A percentile compares a stretch with the other conserved stretches of the same genome.
phyloP scores from a whole-genome alignment of 75 land plant genomes.

The Ceratopteris richardii region DNA sequence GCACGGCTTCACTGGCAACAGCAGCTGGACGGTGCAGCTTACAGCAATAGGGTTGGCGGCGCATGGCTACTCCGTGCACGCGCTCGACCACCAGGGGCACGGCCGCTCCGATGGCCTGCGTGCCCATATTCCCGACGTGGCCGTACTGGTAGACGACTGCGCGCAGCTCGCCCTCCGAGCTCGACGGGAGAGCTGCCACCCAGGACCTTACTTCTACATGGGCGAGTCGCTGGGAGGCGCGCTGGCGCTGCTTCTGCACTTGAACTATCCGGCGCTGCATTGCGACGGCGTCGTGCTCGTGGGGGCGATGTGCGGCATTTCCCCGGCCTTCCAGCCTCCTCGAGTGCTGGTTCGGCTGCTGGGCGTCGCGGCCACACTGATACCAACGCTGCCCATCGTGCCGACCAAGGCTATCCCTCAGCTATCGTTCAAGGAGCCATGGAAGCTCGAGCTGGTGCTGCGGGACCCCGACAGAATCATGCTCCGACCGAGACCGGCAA shows the following conservation, averaged over 20 bases:
- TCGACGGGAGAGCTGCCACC: slow-evolving; percentile 21
- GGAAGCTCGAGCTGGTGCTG: slow-evolving; percentile 72
- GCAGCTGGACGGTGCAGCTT: slow-evolving; percentile 78
- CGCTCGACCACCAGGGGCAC: slow-evolving; percentile 96
- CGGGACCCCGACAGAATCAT: slow-evolving; percentile 51
- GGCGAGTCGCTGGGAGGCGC: slow-evolving; percentile 62
- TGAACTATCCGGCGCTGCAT: too few relatives aligned
- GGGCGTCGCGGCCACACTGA: slow-evolving; percentile 22
- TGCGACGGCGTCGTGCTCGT: slow-evolving; percentile 40
- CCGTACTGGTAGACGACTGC: slow-evolving; percentile 85
- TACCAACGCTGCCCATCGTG: slow-evolving; percentile 74
- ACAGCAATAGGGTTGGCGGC: slow-evolving; percentile 68
- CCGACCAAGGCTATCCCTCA: slow-evolving; percentile 60
- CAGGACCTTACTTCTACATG: slow-evolving; percentile 47
- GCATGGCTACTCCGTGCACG: slow-evolving; percentile 60
- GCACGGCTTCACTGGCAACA: slow-evolving; percentile 94
- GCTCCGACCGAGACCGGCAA: slow-evolving; percentile 25
- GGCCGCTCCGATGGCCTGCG: slow-evolving; percentile 82
- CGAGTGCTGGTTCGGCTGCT: slow-evolving; percentile 47
- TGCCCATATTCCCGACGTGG: slow-evolving; percentile 68
- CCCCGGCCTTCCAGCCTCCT: slow-evolving; percentile 43
- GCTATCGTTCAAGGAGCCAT: slow-evolving; percentile 82
- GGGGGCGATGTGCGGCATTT: slow-evolving; percentile 52
- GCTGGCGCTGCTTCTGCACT: slow-evolving; percentile 31
- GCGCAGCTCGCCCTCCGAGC: slow-evolving; percentile 40